A percentile compares a stretch with the other conserved stretches of the same genome.
These are phyloP conservation scores for Sanghuangporus weigelae DNA, from an alignment of 1,284 basidiomycete genomes.

Conservation along the genomic window DNA sequence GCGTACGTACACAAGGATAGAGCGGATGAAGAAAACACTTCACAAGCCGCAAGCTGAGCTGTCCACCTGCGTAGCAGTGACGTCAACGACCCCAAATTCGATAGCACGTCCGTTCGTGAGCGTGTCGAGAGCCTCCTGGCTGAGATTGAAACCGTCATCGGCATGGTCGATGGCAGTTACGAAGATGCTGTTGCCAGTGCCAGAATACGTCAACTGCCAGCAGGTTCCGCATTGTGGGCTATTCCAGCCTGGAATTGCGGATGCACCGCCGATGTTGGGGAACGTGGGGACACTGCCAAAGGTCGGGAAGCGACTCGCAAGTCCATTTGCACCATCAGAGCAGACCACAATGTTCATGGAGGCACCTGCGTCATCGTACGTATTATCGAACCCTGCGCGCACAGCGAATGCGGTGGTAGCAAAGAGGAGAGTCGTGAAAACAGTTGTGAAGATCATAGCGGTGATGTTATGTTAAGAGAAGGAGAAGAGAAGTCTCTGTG, in stretches of 20 bases:
- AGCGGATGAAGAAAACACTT: neutral
- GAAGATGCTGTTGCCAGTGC: constrained; percentile 28
- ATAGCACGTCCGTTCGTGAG: constrained; percentile 19
- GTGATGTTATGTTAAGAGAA: neutral
- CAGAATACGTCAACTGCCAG: constrained; percentile 39
- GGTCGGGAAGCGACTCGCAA: constrained; percentile 32
- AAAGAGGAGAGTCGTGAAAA: constrained; percentile 8
- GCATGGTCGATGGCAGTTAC: constrained; percentile 39
- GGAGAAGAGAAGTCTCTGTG: no score
- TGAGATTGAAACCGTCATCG: constrained; percentile 36
- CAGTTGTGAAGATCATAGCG: constrained; percentile 13
- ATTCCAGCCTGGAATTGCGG: constrained; percentile 38
- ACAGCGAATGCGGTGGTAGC: constrained; percentile 23
- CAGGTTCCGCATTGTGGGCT: constrained; percentile 44
- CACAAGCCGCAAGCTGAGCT: neutral
- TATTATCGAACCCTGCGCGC: constrained; percentile 37
- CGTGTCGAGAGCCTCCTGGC: constrained; percentile 19
- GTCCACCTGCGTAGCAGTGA: neutral
- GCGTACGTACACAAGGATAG: no score
- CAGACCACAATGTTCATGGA: constrained; percentile 40
- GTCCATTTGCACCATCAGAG: constrained; percentile 46
- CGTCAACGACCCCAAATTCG: constrained; percentile 16
- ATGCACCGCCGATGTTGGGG: constrained; percentile 41
- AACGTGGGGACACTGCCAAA: constrained; percentile 38
- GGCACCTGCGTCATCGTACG: constrained; percentile 34